Evolutionary conservation across 495 filamentous ascomycete species (phyloP), one percentile per base, ranked within the genome.

Genomic region (Xanthoparmelia taractica): DNA sequence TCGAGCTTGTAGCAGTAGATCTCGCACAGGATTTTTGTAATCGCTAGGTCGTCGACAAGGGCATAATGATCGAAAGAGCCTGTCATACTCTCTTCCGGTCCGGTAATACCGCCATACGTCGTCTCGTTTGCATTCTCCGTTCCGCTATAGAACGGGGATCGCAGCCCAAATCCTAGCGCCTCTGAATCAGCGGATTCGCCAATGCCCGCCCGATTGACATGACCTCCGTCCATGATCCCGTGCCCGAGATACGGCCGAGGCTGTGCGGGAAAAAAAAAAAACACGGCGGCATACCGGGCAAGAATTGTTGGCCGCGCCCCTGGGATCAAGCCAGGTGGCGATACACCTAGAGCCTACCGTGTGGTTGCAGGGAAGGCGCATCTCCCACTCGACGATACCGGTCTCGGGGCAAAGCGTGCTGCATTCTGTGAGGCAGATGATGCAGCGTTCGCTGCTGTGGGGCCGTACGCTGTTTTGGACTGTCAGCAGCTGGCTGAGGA

Each of bases 231-330:
- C 1, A 50, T 15, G 18, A 27, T 8, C 47, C 47, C 47, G 18
- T 50, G 47, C 47, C 29, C 47, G 47, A 50, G 47, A n/a, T 50
- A 50, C 47, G 47, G 47, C 25, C 47, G 47, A 6, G 47, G 47
- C 47, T 29, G 47, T 17, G 47, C 17, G 18, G 50, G 50, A 8
- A 54, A 54, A 15, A 8, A 54, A 54, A 15, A 54, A 54, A 2
- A 33, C 50, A n/a, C 20, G 8, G 3, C 50, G 50, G 8, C 50
- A 54, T n/a, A 54, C 6, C 0, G 50, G 50, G 29, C 50, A 54
- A 5, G 50, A 54, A 4, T 54, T 54, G 13, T 33, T 33, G 13
- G 50, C 50, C 13, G 29, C 29, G 29, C 50, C 50, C 1, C 4
- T 20, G 50, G 29, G 50, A 33, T 33, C 8, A 0, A 54, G 27